A percentile compares a stretch with the other conserved stretches of the same genome.
Evolutionary conservation across 2,329 filamentous ascomycete genomes (phyloP).

Genomic region (Exophiala sp.): DNA sequence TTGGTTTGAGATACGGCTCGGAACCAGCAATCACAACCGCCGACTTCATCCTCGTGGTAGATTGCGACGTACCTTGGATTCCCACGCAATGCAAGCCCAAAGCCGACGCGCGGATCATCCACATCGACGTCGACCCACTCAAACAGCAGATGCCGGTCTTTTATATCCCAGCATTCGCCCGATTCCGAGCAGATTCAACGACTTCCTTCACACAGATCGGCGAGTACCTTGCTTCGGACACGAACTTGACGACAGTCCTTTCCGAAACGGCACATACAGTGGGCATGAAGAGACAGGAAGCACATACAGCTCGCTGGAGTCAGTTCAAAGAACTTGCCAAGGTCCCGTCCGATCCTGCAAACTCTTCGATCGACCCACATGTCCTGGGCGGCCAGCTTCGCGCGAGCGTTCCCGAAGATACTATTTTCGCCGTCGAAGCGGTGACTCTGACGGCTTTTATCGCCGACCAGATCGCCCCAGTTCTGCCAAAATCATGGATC

Average conservation of each 20-base stretch:
- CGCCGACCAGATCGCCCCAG: constrained; percentile 67
- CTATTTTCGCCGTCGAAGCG: constrained; percentile 73
- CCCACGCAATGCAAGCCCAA: constrained; percentile 66
- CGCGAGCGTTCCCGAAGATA: constrained; percentile 57
- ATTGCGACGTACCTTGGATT: constrained; percentile 93
- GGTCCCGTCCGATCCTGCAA: constrained; percentile 51
- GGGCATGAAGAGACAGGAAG: constrained; percentile 42
- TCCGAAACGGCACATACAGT: constrained; percentile 31
- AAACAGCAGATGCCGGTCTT: constrained; percentile 72
- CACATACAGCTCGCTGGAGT: constrained; percentile 58
- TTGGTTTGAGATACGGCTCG: constrained; percentile 69
- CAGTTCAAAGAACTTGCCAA: constrained; percentile 56
- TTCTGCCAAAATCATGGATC: constrained; percentile 68
- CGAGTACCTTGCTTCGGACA: constrained; percentile 53
- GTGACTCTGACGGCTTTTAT: constrained; percentile 69
- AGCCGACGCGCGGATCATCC: constrained; percentile 56
- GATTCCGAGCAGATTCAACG: constrained; percentile 65
- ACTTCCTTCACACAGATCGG: constrained; percentile 68
- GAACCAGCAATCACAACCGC: constrained; percentile 71
- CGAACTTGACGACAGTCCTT: constrained; percentile 42
- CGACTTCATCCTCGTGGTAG: constrained; percentile 78
- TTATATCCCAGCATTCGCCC: constrained; percentile 63
- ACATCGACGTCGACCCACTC: constrained; percentile 64
- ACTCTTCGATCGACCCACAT: constrained; percentile 59
- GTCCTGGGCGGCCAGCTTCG: constrained; percentile 57